These are phyloP conservation scores for Wallacemonas collosoma DNA, from an alignment of 208 protist species.

Conservation along the genomic window DNA sequence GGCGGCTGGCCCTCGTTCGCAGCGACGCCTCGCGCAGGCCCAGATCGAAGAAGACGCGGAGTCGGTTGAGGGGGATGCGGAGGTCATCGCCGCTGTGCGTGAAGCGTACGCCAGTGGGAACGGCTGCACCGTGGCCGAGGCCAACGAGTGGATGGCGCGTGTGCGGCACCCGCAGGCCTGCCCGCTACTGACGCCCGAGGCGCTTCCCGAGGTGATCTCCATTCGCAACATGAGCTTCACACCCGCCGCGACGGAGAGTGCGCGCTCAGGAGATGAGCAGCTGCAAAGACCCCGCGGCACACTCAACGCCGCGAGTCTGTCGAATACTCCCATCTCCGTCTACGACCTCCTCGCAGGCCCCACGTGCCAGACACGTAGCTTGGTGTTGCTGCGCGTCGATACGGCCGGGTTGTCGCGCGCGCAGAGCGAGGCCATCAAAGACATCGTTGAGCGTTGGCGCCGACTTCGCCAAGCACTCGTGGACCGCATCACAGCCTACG, in stretches of 20 bases:
- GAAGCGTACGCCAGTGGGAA: background rate
- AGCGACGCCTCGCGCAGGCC: conserved; percentile 9
- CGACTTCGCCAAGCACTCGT: conserved; percentile 45
- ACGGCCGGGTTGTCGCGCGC: conserved; percentile 29
- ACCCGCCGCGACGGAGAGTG: background rate
- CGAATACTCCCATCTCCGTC: conserved; percentile 40
- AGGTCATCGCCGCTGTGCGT: background rate
- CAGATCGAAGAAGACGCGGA: conserved; percentile 11
- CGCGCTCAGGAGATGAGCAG: background rate
- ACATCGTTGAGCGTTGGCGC: conserved; percentile 47
- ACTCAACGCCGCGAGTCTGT: conserved; percentile 37
- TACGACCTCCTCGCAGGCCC: conserved; percentile 48
- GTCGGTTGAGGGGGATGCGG: conserved; percentile 5
- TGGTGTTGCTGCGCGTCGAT: conserved; percentile 59
- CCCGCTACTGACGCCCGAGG: conserved; percentile 49
- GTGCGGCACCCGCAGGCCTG: conserved; percentile 22
- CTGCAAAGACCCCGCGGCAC: background rate
- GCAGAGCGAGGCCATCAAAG: conserved; percentile 43
- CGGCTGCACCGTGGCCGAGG: conserved; percentile 12
- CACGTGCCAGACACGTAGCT: conserved; percentile 45
- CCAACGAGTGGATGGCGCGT: conserved; percentile 1
- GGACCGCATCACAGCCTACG: conserved; percentile 33
- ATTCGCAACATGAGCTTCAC: conserved; percentile 62
- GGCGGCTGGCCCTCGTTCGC: conserved; percentile 14
- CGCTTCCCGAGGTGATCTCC: conserved; percentile 62